These are phyloP conservation scores for Rhynchospora tenuis DNA, from an alignment of 176 grass and related monocot genomes.

Conservation along the genomic window DNA sequence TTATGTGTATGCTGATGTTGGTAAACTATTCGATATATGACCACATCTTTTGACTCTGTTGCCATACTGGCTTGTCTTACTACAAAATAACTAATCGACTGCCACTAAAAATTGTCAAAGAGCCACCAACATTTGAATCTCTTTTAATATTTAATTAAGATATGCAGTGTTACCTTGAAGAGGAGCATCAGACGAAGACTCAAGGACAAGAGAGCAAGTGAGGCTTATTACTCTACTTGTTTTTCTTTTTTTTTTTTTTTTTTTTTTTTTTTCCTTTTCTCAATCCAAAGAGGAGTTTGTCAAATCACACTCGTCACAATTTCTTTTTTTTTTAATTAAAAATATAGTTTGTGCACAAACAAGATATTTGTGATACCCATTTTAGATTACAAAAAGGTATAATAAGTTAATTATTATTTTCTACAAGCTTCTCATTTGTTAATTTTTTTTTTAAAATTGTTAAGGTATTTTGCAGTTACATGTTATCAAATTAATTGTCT, in stretches of 20 bases:
- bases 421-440: too few relatives aligned
- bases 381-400: too few relatives aligned
- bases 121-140: neutral
- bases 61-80: neutral
- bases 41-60: conserved; percentile 1
- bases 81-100: neutral
- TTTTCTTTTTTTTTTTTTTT: neutral
- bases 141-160: neutral
- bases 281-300: neutral
- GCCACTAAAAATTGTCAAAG: neutral
- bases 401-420: too few relatives aligned
- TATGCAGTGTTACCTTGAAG: neutral
- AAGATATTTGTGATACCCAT: too few relatives aligned
- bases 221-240: neutral
- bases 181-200: neutral
- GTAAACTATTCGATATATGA: neutral
- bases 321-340: neutral
- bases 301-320: neutral
- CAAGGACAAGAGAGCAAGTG: neutral
- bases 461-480: too few relatives aligned
- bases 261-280: neutral
- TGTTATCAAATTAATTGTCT: too few relatives aligned
- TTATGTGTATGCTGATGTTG: neutral
- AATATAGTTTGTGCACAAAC: too few relatives aligned
- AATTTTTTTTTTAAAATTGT: too few relatives aligned